A percentile compares a stretch with the other conserved stretches of the same genome.
Evolutionary conservation across 78 protist genomes (phyloP).

Genomic region (Dictyostelium intermedium): DNA sequence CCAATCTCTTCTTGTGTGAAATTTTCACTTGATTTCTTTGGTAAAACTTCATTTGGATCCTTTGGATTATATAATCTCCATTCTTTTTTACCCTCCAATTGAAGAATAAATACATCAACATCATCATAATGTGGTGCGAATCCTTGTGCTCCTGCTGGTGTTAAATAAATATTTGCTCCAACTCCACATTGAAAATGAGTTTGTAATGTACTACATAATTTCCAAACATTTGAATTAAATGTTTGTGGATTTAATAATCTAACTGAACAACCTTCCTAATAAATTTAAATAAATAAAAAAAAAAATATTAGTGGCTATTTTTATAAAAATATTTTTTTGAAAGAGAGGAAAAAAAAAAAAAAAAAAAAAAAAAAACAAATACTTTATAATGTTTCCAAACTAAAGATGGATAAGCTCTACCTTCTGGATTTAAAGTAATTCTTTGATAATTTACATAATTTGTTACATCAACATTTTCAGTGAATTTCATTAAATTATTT

Average conservation of each 20-base stretch:
- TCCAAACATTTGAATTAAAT: slow-evolving; percentile 70
- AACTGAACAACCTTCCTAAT: slow-evolving; percentile 82
- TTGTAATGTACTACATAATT: slow-evolving; percentile 70
- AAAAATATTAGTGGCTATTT: neutral
- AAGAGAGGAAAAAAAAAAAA: too few species aligned
- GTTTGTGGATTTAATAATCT: slow-evolving; percentile 84
- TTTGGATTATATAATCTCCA: slow-evolving; percentile 88
- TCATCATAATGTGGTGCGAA: slow-evolving; percentile 97
- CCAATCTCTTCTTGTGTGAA: slow-evolving; percentile 84
- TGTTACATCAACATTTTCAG: slow-evolving; percentile 79
- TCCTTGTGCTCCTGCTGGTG: slow-evolving; percentile 92
- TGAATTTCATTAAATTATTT: slow-evolving; percentile 35
- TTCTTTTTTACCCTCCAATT: slow-evolving; percentile 89
- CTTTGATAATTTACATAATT: slow-evolving; percentile 72
- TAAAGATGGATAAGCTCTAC: slow-evolving; percentile 64
- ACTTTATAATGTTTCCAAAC: slow-evolving; percentile 45
- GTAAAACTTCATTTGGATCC: neutral
- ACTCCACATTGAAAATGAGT: slow-evolving; percentile 75
- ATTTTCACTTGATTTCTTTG: slow-evolving; percentile 73
- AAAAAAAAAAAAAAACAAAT: neutral
- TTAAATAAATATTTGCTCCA: slow-evolving; percentile 92
- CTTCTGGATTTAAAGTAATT: slow-evolving; percentile 79
- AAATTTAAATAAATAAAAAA: too few species aligned
- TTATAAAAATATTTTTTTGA: neutral
- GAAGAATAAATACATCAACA: slow-evolving; percentile 93